These are phyloP conservation scores for Clonostachys rhizophaga DNA, from an alignment of 2,329 filamentous ascomycete species.

Conservation along the genomic window DNA sequence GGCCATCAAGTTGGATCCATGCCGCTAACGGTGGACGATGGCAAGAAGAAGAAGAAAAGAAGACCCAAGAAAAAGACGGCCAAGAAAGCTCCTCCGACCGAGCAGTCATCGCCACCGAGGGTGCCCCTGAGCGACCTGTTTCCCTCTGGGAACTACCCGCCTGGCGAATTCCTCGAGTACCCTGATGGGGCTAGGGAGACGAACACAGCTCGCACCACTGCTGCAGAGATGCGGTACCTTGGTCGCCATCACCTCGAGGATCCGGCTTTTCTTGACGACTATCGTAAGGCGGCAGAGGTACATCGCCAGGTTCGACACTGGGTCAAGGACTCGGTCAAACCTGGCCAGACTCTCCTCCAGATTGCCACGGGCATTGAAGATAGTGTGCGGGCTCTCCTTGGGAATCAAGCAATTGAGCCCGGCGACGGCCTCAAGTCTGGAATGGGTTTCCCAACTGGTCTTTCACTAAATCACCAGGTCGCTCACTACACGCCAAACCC, in stretches of 20 bases:
- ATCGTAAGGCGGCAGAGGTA: constrained; percentile 73
- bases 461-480: constrained; percentile 75
- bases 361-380: constrained; percentile 81
- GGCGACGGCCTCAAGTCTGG: constrained; percentile 71
- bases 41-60: constrained; percentile 15
- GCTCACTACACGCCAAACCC: constrained; percentile 82
- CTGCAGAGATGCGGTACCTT: constrained; percentile 13
- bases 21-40: constrained; percentile 5
- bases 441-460: constrained; percentile 78
- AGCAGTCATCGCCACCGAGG: constrained; percentile 23
- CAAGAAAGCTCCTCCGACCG: constrained; percentile 3
- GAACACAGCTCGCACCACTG: constrained; percentile 13
- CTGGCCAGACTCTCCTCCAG: constrained; percentile 69
- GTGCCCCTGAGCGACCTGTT: constrained; percentile 22
- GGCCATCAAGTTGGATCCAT: neutral
- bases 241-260: constrained; percentile 17
- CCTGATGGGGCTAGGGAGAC: constrained; percentile 2
- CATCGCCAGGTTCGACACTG: constrained; percentile 79
- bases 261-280: constrained; percentile 65
- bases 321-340: constrained; percentile 73
- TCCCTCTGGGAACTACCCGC: constrained; percentile 14
- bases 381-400: constrained; percentile 67
- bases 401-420: constrained; percentile 68
- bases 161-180: constrained; percentile 19
- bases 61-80: constrained; percentile 12